phyloP scores from a whole-genome alignment of 768 basidiomycete species.

The Podaxis carcinomalis region DNA sequence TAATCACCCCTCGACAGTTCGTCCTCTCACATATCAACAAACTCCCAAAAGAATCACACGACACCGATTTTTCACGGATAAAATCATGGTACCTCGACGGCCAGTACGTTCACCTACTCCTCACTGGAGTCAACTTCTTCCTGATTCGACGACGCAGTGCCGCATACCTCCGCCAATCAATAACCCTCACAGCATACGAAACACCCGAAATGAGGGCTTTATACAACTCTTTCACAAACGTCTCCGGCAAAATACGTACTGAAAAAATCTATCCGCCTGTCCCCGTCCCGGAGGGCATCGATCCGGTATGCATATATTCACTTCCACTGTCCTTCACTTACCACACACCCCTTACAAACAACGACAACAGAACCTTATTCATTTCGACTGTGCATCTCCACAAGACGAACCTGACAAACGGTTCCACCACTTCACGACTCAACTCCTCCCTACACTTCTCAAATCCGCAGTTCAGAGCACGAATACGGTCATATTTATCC shows the following conservation, averaged over 20 bases:
- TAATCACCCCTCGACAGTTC: constrained; percentile 44
- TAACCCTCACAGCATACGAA: constrained; percentile 84
- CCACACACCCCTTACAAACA: neutral
- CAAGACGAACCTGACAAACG: constrained; percentile 84
- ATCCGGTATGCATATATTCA: constrained; percentile 56
- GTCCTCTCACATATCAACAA: constrained; percentile 82
- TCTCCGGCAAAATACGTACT: constrained; percentile 76
- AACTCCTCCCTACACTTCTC: constrained; percentile 78
- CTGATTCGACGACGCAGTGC: constrained; percentile 44
- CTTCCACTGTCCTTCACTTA: neutral
- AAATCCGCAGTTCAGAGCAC: constrained; percentile 93
- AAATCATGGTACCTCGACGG: constrained; percentile 98
- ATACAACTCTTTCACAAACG: constrained; percentile 79
- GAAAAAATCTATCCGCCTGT: constrained; percentile 70
- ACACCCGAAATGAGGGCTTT: constrained; percentile 83
- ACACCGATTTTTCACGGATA: constrained; percentile 93
- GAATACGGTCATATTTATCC: constrained; percentile 85
- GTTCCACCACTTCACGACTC: constrained; percentile 82
- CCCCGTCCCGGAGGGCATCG: constrained; percentile 76
- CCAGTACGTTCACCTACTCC: constrained; percentile 44
- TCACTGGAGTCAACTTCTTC: neutral
- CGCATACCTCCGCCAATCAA: constrained; percentile 81
- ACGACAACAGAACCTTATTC: constrained; percentile 54
- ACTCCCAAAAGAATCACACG: constrained; percentile 89
- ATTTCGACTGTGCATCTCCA: constrained; percentile 67